These are phyloP conservation scores for Exophiala xenobiotica DNA, from an alignment of 2,329 filamentous ascomycete genomes.

Conservation along the genomic window DNA sequence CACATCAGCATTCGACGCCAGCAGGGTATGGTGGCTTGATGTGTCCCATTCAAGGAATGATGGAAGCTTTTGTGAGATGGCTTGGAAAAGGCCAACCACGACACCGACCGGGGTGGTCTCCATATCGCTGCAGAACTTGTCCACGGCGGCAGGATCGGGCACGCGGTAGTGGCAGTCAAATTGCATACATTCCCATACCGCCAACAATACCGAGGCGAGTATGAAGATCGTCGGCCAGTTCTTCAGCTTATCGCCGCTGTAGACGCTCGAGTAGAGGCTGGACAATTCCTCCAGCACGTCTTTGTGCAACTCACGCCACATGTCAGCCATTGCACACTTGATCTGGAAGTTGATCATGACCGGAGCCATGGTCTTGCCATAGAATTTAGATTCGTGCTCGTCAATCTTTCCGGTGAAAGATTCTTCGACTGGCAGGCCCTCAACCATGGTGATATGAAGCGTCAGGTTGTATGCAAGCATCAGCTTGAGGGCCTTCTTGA, in stretches of 20 bases:
- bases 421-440: slow-evolving; percentile 80
- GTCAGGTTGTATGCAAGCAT: slow-evolving; percentile 95
- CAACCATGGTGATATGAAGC: slow-evolving; percentile 89
- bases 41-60: slow-evolving; percentile 94
- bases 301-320: slow-evolving; percentile 97
- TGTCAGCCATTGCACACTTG: slow-evolving; percentile 93
- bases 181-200: slow-evolving; percentile 98
- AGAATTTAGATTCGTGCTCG: slow-evolving; percentile 81
- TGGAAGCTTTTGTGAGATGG: slow-evolving; percentile 94
- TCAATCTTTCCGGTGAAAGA: slow-evolving; percentile 78
- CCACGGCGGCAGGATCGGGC: slow-evolving; percentile 76
- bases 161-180: slow-evolving; percentile 97
- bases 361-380: slow-evolving; percentile 84
- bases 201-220: slow-evolving; percentile 85
- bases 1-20: slow-evolving; percentile 87
- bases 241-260: slow-evolving; percentile 95
- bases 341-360: slow-evolving; percentile 99
- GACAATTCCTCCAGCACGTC: slow-evolving; percentile 94
- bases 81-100: slow-evolving; percentile 94
- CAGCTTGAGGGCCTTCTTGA: slow-evolving; percentile 92
- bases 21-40: slow-evolving; percentile 80
- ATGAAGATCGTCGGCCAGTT: slow-evolving; percentile 99
- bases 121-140: slow-evolving; percentile 97
- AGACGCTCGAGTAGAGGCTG: slow-evolving; percentile 90
- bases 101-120: slow-evolving; percentile 93